Conservation (phyloP, 805 yeast genomes). For the Ogataea ganodermae region DNA sequence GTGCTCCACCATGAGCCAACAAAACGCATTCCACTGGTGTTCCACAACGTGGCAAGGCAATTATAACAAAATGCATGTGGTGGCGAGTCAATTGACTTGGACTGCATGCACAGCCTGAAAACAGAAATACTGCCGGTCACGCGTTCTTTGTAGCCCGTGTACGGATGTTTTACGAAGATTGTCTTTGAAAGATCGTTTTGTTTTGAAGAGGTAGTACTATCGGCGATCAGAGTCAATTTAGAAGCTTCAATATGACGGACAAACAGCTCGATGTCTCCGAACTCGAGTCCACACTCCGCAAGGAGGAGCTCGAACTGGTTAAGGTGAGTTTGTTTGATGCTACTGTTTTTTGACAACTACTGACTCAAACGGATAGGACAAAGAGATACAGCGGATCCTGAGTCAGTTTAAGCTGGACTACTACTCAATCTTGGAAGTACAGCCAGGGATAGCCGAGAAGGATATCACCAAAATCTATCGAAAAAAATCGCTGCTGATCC, state of each 20-base stretch:
- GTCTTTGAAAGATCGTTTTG: too few relatives aligned
- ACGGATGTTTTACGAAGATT: not conserved
- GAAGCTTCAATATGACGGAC: slow-evolving; percentile 1
- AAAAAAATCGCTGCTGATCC: slow-evolving; percentile 61
- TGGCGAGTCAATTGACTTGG: not conserved
- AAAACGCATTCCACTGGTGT: not conserved
- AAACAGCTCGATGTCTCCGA: slow-evolving; percentile 11
- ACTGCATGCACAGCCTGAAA: not conserved
- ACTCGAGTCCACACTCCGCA: slow-evolving; percentile 18
- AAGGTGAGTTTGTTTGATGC: slow-evolving; percentile 17
- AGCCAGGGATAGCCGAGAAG: slow-evolving; percentile 41
- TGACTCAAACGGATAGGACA: slow-evolving; percentile 39
- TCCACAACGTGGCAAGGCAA: not conserved
- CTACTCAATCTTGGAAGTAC: slow-evolving; percentile 52
- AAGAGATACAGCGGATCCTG: slow-evolving; percentile 58
- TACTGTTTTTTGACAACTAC: not conserved
- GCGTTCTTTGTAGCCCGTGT: not conserved
- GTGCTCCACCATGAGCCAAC: not conserved
- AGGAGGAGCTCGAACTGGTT: slow-evolving; percentile 24
- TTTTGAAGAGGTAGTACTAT: too few relatives aligned
- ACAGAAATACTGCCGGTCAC: not conserved
- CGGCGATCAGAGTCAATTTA: too few relatives aligned
- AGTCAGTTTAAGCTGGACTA: slow-evolving; percentile 50
- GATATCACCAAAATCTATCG: slow-evolving; percentile 52
- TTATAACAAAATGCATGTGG: not conserved